Evolutionary conservation across 495 filamentous ascomycete species (phyloP), one percentile per base, ranked within the genome.

Genomic region (Lepidopterella palustris): DNA sequence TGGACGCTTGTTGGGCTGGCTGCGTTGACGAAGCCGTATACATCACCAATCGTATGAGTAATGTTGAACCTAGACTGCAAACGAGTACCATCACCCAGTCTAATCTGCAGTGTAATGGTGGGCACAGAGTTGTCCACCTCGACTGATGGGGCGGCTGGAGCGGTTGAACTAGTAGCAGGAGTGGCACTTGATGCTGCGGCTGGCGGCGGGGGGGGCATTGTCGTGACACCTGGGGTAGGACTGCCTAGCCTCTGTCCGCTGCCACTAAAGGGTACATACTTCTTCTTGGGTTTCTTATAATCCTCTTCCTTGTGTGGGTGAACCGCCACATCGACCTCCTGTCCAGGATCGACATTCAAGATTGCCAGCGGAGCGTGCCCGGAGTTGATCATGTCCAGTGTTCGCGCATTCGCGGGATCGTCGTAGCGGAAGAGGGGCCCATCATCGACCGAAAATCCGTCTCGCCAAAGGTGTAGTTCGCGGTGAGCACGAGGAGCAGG

Each of bases 371-470:
- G 93, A 0, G 93, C 93, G 27, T 88, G 84, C 24, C 95, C 95
- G 35, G 83, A 79, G 54, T 90, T 84, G 68, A 98, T 98, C 73
- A 90, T 85, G 27, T 86, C 79, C 21, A 98, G 77, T 55, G 90
- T 88, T 25, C 82, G 82, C 20, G 84, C 83, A 67, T 97, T 95
- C 5, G 82, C 82, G 15, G 93, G 90, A 70, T 97, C 92, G 64
- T 95, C 89, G 56, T 89, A 92, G 29, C 87, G 83, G 67, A 84
- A 90, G 8, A 98, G 83, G n/a, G 87, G 84, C 20, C 93, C 93
- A 67, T 97, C 92, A 62, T 97, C 95, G 32, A 98, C 85, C 47
- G 90, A 96, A 68, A 97, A 96, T 2, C 93, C 93, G 72, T 98
- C 88, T 13, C 80, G 76, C 93, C 93, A 98, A 60, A 98, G 86